These are phyloP conservation scores for Euphorbia schlechtendalii DNA, from an alignment of 441 rosid genomes.

Conservation along the genomic window DNA sequence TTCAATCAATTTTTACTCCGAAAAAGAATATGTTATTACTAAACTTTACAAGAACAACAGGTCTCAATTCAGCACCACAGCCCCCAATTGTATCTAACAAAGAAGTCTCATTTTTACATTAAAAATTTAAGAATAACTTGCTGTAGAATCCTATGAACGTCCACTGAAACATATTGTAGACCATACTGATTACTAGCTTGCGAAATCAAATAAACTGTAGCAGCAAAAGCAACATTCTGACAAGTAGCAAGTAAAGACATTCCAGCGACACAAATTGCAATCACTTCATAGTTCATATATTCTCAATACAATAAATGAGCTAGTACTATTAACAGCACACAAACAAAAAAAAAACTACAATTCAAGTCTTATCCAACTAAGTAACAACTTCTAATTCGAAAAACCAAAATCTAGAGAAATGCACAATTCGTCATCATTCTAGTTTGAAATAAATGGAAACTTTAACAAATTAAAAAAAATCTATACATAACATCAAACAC, in stretches of 20 bases:
- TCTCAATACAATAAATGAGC: neutral
- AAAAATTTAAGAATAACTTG: neutral
- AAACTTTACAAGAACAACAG: neutral
- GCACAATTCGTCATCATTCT: neutral
- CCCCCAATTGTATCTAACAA: neutral
- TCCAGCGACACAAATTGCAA: neutral
- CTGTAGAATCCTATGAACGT: neutral
- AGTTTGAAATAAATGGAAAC: neutral
- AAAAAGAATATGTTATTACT: neutral
- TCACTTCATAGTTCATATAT: neutral
- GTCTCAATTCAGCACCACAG: neutral
- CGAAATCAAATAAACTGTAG: neutral
- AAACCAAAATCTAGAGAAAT: constrained; percentile 1
- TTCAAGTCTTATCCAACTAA: neutral
- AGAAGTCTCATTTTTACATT: neutral
- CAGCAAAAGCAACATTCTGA: neutral
- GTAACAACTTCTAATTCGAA: neutral
- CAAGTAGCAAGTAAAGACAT: neutral
- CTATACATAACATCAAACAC: neutral
- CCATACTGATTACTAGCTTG: neutral
- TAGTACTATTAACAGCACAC: neutral
- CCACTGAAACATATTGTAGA: neutral
- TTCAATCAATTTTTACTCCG: neutral
- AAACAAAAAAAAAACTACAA: neutral
- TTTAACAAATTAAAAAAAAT: neutral